These are phyloP conservation scores for Murraya koenigii DNA, from an alignment of 345 rosid species.

Conservation along the genomic window DNA sequence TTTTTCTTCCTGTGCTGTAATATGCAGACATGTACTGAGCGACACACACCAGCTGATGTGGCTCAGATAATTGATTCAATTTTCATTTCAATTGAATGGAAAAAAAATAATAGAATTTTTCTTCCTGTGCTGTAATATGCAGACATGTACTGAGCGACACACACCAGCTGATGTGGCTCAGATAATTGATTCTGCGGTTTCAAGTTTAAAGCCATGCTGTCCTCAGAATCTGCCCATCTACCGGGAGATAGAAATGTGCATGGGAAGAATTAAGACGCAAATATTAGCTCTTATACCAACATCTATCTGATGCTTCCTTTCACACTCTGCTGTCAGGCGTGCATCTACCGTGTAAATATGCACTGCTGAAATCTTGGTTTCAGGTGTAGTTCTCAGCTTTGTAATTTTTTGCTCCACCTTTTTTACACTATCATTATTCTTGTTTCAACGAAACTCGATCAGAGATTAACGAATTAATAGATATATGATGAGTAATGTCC, in stretches of 20 bases:
- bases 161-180: slow-evolving; percentile 95
- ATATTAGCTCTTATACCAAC: slow-evolving; percentile 85
- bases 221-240: slow-evolving; percentile 76
- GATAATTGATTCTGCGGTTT: slow-evolving; percentile 75
- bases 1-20: neutral
- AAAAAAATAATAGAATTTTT: neutral
- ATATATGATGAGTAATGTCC: neutral
- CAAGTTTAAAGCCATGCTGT: slow-evolving; percentile 79
- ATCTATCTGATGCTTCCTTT: slow-evolving; percentile 25
- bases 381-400: neutral
- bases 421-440: neutral
- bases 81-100: neutral
- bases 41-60: slow-evolving; percentile 90
- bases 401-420: too few species aligned
- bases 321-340: neutral
- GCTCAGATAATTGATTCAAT: slow-evolving; percentile 89
- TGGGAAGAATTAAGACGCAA: slow-evolving; percentile 96
- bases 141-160: slow-evolving; percentile 88
- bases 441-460: neutral
- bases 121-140: slow-evolving; percentile 22
- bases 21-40: slow-evolving; percentile 79
- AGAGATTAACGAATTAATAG: neutral
- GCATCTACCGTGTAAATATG: slow-evolving; percentile 18
- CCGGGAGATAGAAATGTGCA: slow-evolving; percentile 81
- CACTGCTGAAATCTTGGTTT: slow-evolving; percentile 4